These are phyloP conservation scores for Mucor plumbeus DNA, from an alignment of 371 early-diverging fungal species.

Conservation along the genomic window DNA sequence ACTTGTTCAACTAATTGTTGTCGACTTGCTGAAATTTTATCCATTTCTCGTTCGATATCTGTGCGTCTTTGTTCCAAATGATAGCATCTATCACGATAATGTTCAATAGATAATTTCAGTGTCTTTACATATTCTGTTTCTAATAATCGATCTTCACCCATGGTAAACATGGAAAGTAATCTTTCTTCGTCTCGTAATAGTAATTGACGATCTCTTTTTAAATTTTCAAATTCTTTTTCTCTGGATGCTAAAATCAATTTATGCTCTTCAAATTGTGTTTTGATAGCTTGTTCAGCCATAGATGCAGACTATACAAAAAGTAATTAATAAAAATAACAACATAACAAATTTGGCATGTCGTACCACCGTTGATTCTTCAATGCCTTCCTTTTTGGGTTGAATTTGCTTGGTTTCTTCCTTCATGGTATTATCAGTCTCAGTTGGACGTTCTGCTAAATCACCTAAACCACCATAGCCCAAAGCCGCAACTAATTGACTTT, in stretches of 20 bases:
- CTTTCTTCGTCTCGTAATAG: slow-evolving; percentile 61
- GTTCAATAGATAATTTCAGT: slow-evolving; percentile 63
- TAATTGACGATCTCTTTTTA: slow-evolving; percentile 69
- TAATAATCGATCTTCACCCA: slow-evolving; percentile 60
- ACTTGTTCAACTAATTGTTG: slow-evolving; percentile 31
- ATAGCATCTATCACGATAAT: slow-evolving; percentile 38
- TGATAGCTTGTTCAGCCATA: slow-evolving; percentile 31
- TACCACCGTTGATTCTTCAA: slow-evolving; percentile 2
- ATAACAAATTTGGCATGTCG: not conserved
- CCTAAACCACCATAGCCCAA: slow-evolving; percentile 34
- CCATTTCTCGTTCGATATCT: slow-evolving; percentile 29
- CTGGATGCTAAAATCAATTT: slow-evolving; percentile 61
- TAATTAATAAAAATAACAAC: not conserved
- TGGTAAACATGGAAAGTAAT: slow-evolving; percentile 40
- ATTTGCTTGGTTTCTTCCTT: slow-evolving; percentile 13
- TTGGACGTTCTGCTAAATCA: slow-evolving; percentile 17
- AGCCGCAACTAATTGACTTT: slow-evolving; percentile 39
- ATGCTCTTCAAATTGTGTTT: slow-evolving; percentile 43
- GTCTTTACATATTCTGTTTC: slow-evolving; percentile 51
- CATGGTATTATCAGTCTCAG: not conserved
- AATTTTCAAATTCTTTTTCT: slow-evolving; percentile 72
- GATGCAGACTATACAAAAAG: slow-evolving; percentile 3
- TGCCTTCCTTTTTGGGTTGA: slow-evolving; percentile 8
- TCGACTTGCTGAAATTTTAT: slow-evolving; percentile 23
- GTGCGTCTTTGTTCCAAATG: slow-evolving; percentile 37